Base-by-base conservation (phyloP, 805 yeast genomes). In the Candida michaelii region DNA sequence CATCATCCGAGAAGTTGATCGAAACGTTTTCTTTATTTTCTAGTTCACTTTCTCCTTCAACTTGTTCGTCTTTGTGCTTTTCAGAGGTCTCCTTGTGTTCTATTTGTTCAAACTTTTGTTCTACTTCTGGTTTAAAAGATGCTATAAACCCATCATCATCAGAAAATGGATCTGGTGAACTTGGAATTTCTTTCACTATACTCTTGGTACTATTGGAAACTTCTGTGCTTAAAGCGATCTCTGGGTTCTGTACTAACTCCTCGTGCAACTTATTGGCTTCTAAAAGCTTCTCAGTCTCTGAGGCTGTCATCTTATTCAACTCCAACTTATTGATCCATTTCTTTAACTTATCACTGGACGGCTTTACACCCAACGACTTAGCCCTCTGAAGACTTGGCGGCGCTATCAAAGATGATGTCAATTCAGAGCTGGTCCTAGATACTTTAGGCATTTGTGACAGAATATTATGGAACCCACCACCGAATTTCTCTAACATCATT, bases 401-500 rank as follows among this genome's bases (percentile, higher is more conserved):
- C 15, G n/a, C 25, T 8, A n/a, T 12, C n/a, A 25, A 13, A 3
- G 36, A 16, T 15, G 21, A 11, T 15, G 34, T 21, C 13, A 21
- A 42, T 27, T 67, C 71, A 2, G 71, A 65, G 4, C 51, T 48
- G 2, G 72, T 56, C 38, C 73, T 58, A n/a, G 61, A 56, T 34
- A 64, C 43, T 6, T 44, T 52, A 9, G 75, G 74, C 1, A 73
- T 60, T 13, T 63, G 55, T 0, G 56, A 45, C 35, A 33, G 36
- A 21, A 49, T 40, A 39, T 58, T 56, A 11, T 62, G 62, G 34
- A 67, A 51, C 3, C 65, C 69, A 24, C 63, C 50, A 10, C 74
- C 74, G 52, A 74, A 76, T 45, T 71, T 76, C 5, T 60, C 56
- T 13, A 76, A 51, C 45, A 76, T 56, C 17, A 65, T 61, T 39